Percentiles rank a stretch among this genome's conserved stretches.
Evolutionary conservation across 805 yeast genomes (phyloP).

Genomic region (Monosporozyma yasuniensis): DNA sequence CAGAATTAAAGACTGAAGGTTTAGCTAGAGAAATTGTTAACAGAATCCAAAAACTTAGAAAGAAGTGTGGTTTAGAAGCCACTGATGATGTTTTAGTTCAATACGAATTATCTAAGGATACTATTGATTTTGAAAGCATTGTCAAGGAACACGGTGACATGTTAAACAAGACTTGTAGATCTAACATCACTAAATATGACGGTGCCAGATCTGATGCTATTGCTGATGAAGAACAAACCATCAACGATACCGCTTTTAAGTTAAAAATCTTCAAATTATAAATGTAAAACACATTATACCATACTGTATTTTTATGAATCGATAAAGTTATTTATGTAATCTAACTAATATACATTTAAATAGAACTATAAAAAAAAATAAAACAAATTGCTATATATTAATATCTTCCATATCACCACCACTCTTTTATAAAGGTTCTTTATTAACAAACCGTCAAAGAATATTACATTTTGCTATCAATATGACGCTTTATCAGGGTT

Average conservation of each 20-base stretch:
- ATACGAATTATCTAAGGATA: constrained; percentile 54
- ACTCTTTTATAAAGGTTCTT: no score
- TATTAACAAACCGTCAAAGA: no score
- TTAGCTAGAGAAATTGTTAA: constrained; percentile 92
- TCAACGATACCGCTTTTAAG: constrained; percentile 69
- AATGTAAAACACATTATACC: constrained; percentile 4
- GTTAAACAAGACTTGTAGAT: constrained; percentile 70
- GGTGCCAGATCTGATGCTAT: constrained; percentile 44
- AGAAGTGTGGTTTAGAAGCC: constrained; percentile 88
- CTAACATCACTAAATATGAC: constrained; percentile 35
- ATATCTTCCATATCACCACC: no score
- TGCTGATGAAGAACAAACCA: constrained; percentile 81
- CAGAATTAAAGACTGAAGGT: constrained; percentile 88
- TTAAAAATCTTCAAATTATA: constrained; percentile 68
- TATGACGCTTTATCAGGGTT: background rate
- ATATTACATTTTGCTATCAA: background rate
- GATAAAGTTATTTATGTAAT: background rate
- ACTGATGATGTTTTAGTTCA: constrained; percentile 92
- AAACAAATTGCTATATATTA: background rate
- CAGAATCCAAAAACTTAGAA: constrained; percentile 95
- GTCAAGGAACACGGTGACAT: constrained; percentile 57
- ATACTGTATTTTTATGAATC: background rate
- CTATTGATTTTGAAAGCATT: constrained; percentile 54
- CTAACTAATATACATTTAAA: background rate
- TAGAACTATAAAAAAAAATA: background rate